Evolutionary conservation across 73 alveolate species (phyloP).

Genomic region (Diophrys sp.): DNA sequence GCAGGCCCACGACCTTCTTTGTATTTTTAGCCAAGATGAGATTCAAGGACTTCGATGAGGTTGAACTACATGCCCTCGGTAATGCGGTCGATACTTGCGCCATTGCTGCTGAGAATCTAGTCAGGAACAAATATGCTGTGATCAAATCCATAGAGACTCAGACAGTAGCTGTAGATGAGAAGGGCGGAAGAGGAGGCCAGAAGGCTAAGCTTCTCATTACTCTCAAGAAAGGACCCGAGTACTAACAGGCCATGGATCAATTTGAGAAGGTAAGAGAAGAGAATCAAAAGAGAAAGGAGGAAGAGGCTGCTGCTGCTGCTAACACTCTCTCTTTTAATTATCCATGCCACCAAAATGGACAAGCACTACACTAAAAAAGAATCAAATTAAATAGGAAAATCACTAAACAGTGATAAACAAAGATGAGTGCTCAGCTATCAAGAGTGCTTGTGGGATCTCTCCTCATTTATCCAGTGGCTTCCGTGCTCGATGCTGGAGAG

Average conservation of each 20-base stretch:
- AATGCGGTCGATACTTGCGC: slow-evolving; percentile 61
- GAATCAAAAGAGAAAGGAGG: neutral
- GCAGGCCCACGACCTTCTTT: too few species aligned
- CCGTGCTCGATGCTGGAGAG: too few species aligned
- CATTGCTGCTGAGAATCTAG: slow-evolving; percentile 49
- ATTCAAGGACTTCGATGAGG: slow-evolving; percentile 36
- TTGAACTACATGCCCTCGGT: slow-evolving; percentile 65
- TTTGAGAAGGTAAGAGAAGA: slow-evolving; percentile 26
- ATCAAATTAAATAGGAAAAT: too few species aligned
- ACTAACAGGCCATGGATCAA: slow-evolving; percentile 11
- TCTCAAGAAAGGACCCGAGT: slow-evolving; percentile 11
- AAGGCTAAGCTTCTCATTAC: slow-evolving; percentile 16
- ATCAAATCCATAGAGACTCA: slow-evolving; percentile 11
- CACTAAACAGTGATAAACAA: too few species aligned
- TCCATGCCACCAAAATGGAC: too few species aligned
- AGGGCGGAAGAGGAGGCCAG: slow-evolving; percentile 7
- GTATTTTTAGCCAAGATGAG: slow-evolving; percentile 51
- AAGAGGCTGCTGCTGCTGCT: slow-evolving; percentile 4
- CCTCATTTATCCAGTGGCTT: too few species aligned
- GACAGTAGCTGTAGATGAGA: slow-evolving; percentile 3
- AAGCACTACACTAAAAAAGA: too few species aligned
- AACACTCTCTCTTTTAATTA: too few species aligned
- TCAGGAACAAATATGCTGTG: slow-evolving; percentile 42
- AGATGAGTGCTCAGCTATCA: too few species aligned
- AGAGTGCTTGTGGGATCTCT: too few species aligned